Evolutionary conservation across 208 protist genomes (phyloP), one percentile per base, ranked within the genome.

Genomic region (Leptomonas seymouri): DNA sequence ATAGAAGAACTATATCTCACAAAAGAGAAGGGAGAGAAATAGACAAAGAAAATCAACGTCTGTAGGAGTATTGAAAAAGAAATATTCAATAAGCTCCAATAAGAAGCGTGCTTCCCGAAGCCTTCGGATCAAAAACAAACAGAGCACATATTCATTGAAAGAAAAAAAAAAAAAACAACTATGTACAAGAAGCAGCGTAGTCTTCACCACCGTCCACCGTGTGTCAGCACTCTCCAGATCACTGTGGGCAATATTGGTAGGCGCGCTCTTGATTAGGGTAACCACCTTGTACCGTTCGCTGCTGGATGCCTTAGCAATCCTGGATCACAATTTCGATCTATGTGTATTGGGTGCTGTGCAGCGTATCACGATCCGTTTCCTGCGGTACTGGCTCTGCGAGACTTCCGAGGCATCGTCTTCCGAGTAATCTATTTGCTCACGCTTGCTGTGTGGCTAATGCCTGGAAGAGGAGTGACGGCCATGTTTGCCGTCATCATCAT

Each of bases 1-100:
- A n/a, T n/a, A n/a, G n/a, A n/a, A n/a, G n/a, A n/a, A n/a, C n/a
- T n/a, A n/a, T n/a, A n/a, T n/a, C n/a, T n/a, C n/a, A 42, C 16
- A 44, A 45, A 62, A 44, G 30, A 48, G 46, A 57, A 15, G 5
- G 16, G 28, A 71, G 0, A 59, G 18, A 34, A 41, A 41, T 65
- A 65, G 64, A 65, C 30, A 70, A 12, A 59, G 27, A 58, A n/a
- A 63, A 11, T n/a, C n/a, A n/a, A n/a, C n/a, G n/a, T n/a, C n/a
- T n/a, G n/a, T n/a, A n/a, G n/a, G n/a, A n/a, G n/a, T n/a, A n/a
- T n/a, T n/a, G n/a, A n/a, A n/a, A n/a, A n/a, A n/a, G n/a, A n/a
- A n/a, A n/a, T n/a, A n/a, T 39, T 39, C 9, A 9, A 39, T 9
- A 9, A 39, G 34, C 34, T 39, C 34, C 34, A 39, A 39, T n/a